phyloP scores from a whole-genome alignment of 176 grass and related monocot species.

The Rhynchospora pubera region DNA sequence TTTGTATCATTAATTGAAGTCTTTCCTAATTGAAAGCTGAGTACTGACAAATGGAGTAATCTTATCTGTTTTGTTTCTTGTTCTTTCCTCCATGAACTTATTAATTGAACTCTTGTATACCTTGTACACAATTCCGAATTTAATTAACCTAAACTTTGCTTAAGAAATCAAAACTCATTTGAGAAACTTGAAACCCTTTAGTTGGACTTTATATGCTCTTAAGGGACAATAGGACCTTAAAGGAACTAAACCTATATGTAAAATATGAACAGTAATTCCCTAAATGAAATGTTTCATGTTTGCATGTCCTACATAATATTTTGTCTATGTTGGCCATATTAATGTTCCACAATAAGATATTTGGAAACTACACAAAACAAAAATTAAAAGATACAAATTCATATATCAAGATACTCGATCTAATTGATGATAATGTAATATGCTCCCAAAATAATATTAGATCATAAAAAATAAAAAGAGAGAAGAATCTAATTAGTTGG shows the following conservation, averaged over 20 bases:
- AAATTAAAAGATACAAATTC: not conserved
- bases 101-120: not conserved
- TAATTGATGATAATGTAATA: not conserved
- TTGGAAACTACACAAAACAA: not conserved
- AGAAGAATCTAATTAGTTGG: slow-evolving; percentile 24
- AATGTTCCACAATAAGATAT: not conserved
- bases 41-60: not conserved
- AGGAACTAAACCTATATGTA: not conserved
- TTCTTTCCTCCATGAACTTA: not conserved
- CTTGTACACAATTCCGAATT: not conserved
- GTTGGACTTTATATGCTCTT: not conserved
- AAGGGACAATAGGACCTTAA: not conserved
- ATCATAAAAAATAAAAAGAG: not conserved
- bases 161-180: not conserved
- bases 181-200: not conserved
- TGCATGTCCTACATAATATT: no score
- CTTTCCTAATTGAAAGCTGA: not conserved
- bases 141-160: not conserved
- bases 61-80: not conserved
- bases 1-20: not conserved
- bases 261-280: no score
- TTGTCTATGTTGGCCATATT: not conserved
- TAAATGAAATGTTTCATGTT: no score
- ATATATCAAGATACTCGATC: not conserved
- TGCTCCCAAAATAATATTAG: not conserved